These are phyloP conservation scores for Vitis rupestris DNA, from an alignment of 164 flowering plant genomes.

Conservation along the genomic window DNA sequence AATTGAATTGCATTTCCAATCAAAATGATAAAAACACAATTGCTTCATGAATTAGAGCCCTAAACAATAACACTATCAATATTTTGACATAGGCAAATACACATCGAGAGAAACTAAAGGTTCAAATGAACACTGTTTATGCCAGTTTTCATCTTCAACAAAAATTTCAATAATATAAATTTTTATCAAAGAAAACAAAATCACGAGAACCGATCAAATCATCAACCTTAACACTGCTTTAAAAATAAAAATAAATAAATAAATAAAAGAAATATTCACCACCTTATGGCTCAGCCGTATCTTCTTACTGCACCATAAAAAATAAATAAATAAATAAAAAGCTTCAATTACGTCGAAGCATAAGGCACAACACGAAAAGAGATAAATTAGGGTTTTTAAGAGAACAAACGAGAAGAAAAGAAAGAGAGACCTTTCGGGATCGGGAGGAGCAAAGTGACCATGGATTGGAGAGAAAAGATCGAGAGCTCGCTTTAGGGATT, in stretches of 20 bases:
- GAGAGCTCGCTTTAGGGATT: conserved; percentile 77
- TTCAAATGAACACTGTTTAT: too few species aligned
- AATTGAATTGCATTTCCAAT: background rate
- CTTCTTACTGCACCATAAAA: conserved; percentile 57
- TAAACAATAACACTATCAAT: too few species aligned
- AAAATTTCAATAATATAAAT: background rate
- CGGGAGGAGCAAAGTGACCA: conserved; percentile 60
- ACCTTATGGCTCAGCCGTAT: conserved; percentile 78
- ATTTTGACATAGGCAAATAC: too few species aligned
- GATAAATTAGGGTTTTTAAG: background rate
- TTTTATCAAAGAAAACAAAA: background rate
- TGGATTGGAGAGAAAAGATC: conserved; percentile 81
- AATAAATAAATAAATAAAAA: background rate
- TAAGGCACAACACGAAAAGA: background rate
- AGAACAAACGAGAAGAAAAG: background rate
- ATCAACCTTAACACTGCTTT: too few species aligned
- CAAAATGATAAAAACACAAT: background rate
- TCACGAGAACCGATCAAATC: too few species aligned
- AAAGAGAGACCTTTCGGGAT: conserved; percentile 52
- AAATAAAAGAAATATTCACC: conserved; percentile 14
- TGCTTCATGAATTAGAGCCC: too few species aligned
- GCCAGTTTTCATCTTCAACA: too few species aligned
- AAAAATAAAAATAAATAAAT: too few species aligned
- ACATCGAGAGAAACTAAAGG: too few species aligned
- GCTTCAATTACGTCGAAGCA: background rate